Evolutionary conservation across 768 basidiomycete genomes (phyloP).

Genomic region (Boletus vinaceobasis): DNA sequence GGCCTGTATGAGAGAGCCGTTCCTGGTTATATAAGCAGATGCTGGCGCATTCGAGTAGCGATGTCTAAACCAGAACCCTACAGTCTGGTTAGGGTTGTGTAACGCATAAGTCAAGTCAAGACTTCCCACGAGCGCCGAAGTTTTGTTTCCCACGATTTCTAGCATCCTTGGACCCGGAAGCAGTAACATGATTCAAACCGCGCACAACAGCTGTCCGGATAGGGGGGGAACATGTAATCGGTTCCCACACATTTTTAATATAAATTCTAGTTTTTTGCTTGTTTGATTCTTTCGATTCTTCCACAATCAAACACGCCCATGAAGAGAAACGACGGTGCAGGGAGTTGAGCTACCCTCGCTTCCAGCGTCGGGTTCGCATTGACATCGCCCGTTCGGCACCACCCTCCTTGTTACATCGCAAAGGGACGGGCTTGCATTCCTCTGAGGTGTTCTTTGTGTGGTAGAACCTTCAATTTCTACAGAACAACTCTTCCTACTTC

Average conservation of each 20-base stretch:
- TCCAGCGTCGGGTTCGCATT: slow-evolving; percentile 40
- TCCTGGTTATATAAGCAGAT: slow-evolving; percentile 19
- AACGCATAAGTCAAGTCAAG: too few relatives aligned
- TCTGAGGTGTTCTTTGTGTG: slow-evolving; percentile 48
- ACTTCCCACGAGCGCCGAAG: too few relatives aligned
- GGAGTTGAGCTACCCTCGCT: slow-evolving; percentile 50
- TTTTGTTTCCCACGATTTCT: too few relatives aligned
- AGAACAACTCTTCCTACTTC: too few relatives aligned
- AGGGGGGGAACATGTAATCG: slow-evolving; percentile 9
- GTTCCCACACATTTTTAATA: slow-evolving; percentile 16
- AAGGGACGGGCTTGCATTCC: slow-evolving; percentile 54
- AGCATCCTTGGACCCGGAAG: too few relatives aligned
- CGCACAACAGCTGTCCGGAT: too few relatives aligned
- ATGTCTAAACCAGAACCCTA: too few relatives aligned
- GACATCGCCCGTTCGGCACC: slow-evolving; percentile 68
- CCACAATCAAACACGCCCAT: slow-evolving; percentile 48
- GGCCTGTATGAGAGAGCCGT: neutral
- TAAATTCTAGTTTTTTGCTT: neutral
- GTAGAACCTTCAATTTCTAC: slow-evolving; percentile 1
- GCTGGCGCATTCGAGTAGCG: too few relatives aligned
- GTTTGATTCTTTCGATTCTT: slow-evolving; percentile 33
- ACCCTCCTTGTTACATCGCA: slow-evolving; percentile 51
- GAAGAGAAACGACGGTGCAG: slow-evolving; percentile 56
- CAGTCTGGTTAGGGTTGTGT: too few relatives aligned
- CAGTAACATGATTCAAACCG: too few relatives aligned